Evolutionary conservation across 305 asterid species (phyloP), one percentile per base, ranked within the genome.

Genomic region (Fraxinus latifolia): DNA sequence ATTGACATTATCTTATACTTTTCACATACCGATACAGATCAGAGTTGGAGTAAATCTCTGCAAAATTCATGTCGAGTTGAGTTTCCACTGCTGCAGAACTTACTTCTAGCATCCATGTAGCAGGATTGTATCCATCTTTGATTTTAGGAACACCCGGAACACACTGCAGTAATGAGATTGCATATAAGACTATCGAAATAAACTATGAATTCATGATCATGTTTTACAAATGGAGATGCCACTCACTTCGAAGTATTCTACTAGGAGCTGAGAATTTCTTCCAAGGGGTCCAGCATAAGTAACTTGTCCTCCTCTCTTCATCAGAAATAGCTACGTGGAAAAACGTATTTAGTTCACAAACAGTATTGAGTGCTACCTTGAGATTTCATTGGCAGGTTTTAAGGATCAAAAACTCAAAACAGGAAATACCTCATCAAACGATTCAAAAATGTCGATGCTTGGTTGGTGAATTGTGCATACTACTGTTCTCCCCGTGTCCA

Each of bases 251-350:
- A 90, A 88, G 58, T 90, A 88, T 80, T 90, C 89, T 17, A 77
- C 71, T 77, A 88, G 78, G 32, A 76, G 80, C 42, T 83, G 86
- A 60, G 93, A 90, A 47, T 80, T 83, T 44, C 84, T 81, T 47
- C 91, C 93, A 34, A 88, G 91, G 53, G 91, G 85, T 44, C 93
- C 93, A 11, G 88, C 90, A 65, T 90, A 90, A 68, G 87, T 88
- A 17, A 87, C 89, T 79, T 90, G 87, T 55, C 91, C 91, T 84
- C 93, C 91, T 87, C 93, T 85, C 83, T 88, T 90, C 93, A 90
- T 88, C 86, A 88, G 77, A 74, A 84, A 84, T 65, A 88, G 74
- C 89, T 85, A 53, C 74, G 75, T 6, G 19, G 21, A 53, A 75
- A 44, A 27, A 36, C 15, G 5, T 23, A 23, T 27, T 67, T 34